Evolutionary conservation across 1,139 yeast species (phyloP).

Genomic region (Barnettozyma hawaiiensis): DNA sequence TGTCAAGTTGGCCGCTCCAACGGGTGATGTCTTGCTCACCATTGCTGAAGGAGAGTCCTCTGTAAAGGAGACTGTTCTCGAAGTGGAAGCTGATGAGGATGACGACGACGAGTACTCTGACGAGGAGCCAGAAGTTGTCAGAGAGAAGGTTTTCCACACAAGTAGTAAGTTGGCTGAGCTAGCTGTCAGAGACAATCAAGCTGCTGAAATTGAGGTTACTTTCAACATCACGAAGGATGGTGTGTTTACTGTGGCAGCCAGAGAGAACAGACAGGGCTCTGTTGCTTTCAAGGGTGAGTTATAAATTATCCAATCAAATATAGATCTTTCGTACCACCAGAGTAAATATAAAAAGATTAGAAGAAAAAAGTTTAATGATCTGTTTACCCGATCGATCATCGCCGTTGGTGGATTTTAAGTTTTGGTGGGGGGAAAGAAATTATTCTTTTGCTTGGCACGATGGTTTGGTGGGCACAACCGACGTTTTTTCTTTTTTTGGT

Average conservation of each 20-base stretch:
- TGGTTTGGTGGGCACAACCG: too few relatives aligned
- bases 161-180: slow-evolving; percentile 76
- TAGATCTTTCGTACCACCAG: too few relatives aligned
- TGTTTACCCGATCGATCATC: too few relatives aligned
- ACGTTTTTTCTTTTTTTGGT: too few relatives aligned
- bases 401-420: too few relatives aligned
- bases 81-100: slow-evolving; percentile 52
- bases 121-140: slow-evolving; percentile 73
- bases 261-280: slow-evolving; percentile 68
- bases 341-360: too few relatives aligned
- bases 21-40: slow-evolving; percentile 59
- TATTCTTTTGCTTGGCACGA: too few relatives aligned
- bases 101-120: slow-evolving; percentile 53
- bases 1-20: slow-evolving; percentile 57
- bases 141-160: slow-evolving; percentile 69
- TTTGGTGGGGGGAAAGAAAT: too few relatives aligned
- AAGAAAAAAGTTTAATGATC: too few relatives aligned
- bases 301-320: too few relatives aligned
- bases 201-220: slow-evolving; percentile 71
- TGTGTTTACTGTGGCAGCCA: slow-evolving; percentile 73
- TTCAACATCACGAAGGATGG: slow-evolving; percentile 85
- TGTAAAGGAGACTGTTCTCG: slow-evolving; percentile 70
- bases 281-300: slow-evolving; percentile 26
- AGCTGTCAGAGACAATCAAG: slow-evolving; percentile 65
- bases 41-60: slow-evolving; percentile 82